phyloP scores from a whole-genome alignment of 1,139 yeast species.

The Yamadazyma aaseri region DNA sequence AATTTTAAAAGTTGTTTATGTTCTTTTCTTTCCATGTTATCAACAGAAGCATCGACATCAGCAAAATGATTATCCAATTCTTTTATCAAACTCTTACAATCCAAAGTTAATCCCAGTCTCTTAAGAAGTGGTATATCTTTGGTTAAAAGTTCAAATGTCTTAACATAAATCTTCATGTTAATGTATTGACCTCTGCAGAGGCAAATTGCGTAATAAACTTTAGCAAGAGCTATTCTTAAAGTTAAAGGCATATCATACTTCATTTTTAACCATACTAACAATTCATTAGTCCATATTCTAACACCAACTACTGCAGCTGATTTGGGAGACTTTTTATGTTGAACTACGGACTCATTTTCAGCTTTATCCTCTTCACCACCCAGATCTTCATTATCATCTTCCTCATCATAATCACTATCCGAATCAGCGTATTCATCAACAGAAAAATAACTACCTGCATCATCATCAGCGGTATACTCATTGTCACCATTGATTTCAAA shows the following conservation, averaged over 20 bases:
- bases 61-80: slow-evolving; percentile 38
- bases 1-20: slow-evolving; percentile 42
- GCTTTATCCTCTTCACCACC: slow-evolving; percentile 27
- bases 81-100: slow-evolving; percentile 51
- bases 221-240: slow-evolving; percentile 60
- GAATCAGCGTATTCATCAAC: slow-evolving; percentile 25
- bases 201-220: slow-evolving; percentile 71
- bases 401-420: slow-evolving; percentile 31
- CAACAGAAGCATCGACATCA: slow-evolving; percentile 28
- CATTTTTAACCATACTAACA: slow-evolving; percentile 75
- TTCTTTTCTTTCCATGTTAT: slow-evolving; percentile 41
- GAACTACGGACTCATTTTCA: slow-evolving; percentile 32
- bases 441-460: slow-evolving; percentile 18
- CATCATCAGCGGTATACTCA: slow-evolving; percentile 21
- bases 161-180: slow-evolving; percentile 61
- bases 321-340: slow-evolving; percentile 60
- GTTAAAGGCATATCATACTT: slow-evolving; percentile 78
- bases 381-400: slow-evolving; percentile 34
- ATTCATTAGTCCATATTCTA: slow-evolving; percentile 86
- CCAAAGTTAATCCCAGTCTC: slow-evolving; percentile 40
- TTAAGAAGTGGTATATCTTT: slow-evolving; percentile 47
- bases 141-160: slow-evolving; percentile 58
- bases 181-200: slow-evolving; percentile 74
- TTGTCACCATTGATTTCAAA: slow-evolving; percentile 25
- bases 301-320: slow-evolving; percentile 76